Evolutionary conservation across 768 basidiomycete genomes (phyloP).

Genomic region (Termitomyces bulborhizus): DNA sequence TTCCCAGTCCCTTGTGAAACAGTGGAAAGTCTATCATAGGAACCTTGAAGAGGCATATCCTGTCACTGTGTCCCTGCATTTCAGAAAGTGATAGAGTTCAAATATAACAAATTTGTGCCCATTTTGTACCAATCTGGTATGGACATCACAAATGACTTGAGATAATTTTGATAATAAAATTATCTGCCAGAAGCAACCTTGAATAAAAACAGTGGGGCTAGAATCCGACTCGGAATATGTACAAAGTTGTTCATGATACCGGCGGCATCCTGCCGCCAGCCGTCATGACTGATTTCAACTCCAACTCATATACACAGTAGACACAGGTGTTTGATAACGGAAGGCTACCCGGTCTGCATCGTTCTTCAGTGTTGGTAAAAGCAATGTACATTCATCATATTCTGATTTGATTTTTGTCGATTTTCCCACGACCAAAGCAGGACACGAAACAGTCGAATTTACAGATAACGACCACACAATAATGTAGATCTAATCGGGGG

Average conservation of each 20-base stretch:
- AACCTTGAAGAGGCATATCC: neutral
- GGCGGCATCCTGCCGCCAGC: neutral
- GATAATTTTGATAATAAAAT: neutral
- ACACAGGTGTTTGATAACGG: no score
- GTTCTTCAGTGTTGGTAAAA: neutral
- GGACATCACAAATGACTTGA: neutral
- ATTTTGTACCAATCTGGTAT: neutral
- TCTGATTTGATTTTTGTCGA: neutral
- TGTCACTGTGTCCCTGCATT: neutral
- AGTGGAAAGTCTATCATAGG: neutral
- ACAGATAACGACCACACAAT: neutral
- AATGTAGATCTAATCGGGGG: neutral
- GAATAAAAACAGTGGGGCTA: no score
- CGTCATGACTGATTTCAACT: neutral
- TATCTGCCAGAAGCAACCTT: no score
- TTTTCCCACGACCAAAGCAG: neutral
- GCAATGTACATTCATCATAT: neutral
- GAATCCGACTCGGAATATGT: no score
- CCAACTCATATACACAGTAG: no score
- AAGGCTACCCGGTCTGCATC: neutral
- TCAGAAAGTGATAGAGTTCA: neutral
- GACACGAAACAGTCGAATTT: neutral
- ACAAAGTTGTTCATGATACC: neutral
- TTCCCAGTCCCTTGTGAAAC: neutral
- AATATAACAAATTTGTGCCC: no score